Percentiles rank a stretch among this genome's conserved stretches.
Conservation (phyloP, 2,329 filamentous ascomycete species). For the Pseudocercospora ulei region DNA sequence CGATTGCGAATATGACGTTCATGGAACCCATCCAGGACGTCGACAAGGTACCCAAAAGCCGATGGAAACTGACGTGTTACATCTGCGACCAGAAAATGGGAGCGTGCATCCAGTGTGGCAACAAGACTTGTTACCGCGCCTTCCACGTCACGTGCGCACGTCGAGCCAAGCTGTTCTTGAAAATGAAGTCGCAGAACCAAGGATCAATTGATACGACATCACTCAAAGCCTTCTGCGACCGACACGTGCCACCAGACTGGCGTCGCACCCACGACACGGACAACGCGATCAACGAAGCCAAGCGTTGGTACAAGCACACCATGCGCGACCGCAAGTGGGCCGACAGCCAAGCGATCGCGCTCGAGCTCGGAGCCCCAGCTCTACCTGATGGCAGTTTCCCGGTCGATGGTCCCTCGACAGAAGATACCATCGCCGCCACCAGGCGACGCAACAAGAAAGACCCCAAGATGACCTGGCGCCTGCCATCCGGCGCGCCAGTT, state of each 20-base stretch:
- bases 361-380: slow-evolving; percentile 64
- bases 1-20: slow-evolving; percentile 87
- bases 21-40: slow-evolving; percentile 98
- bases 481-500: slow-evolving; percentile 88
- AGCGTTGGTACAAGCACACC: slow-evolving; percentile 76
- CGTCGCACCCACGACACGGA: slow-evolving; percentile 75
- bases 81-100: slow-evolving; percentile 97
- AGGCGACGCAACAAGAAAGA: slow-evolving; percentile 53
- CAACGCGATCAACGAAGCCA: slow-evolving; percentile 68
- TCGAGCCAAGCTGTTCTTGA: slow-evolving; percentile 74
- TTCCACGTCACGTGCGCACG: slow-evolving; percentile 96
- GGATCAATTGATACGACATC: slow-evolving; percentile 69
- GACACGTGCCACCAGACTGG: slow-evolving; percentile 85
- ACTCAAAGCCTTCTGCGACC: slow-evolving; percentile 91
- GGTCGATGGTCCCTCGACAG: slow-evolving; percentile 35
- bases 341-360: slow-evolving; percentile 73
- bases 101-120: slow-evolving; percentile 94
- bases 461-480: slow-evolving; percentile 69
- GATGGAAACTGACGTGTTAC: slow-evolving; percentile 81
- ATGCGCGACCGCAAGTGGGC: slow-evolving; percentile 90
- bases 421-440: slow-evolving; percentile 47
- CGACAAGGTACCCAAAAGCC: slow-evolving; percentile 87
- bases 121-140: slow-evolving; percentile 92
- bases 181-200: slow-evolving; percentile 90
- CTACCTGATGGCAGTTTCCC: slow-evolving; percentile 39